Conservation (phyloP, 352 stramenopile genomes). For the Phytopythium aichiense region DNA sequence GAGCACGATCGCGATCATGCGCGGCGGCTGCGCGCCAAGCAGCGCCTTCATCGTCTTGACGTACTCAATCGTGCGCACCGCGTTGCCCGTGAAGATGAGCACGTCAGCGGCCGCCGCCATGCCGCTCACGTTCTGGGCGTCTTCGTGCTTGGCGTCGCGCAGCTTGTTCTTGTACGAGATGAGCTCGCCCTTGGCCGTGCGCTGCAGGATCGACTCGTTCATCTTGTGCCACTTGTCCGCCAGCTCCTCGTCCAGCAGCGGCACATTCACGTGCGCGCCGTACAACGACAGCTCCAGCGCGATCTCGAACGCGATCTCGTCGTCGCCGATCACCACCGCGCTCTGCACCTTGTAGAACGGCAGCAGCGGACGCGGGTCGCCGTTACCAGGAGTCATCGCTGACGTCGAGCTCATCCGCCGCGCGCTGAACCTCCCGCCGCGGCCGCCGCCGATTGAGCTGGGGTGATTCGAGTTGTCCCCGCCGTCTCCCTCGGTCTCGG, state of each 20-base stretch:
- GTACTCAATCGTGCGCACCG: constrained; percentile 36
- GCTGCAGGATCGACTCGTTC: constrained; percentile 45
- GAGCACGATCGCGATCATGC: constrained; percentile 53
- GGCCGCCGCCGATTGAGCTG: constrained; percentile 2
- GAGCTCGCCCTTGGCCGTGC: constrained; percentile 50
- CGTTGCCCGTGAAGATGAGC: constrained; percentile 59
- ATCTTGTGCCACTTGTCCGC: constrained; percentile 55
- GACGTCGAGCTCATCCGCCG: constrained; percentile 14
- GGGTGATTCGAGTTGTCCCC: constrained; percentile 6
- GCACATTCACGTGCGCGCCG: constrained; percentile 57
- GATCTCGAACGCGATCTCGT: constrained; percentile 60
- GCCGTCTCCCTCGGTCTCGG: constrained; percentile 1
- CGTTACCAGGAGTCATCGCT: constrained; percentile 27
- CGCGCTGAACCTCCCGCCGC: not conserved
- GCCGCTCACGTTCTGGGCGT: constrained; percentile 22
- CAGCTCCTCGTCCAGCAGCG: constrained; percentile 52
- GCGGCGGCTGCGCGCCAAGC: constrained; percentile 33
- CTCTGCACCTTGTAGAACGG: constrained; percentile 47
- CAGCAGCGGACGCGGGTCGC: constrained; percentile 35
- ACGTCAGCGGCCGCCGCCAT: constrained; percentile 44
- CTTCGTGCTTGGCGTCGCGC: constrained; percentile 18
- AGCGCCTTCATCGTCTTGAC: constrained; percentile 40
- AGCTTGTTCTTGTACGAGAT: constrained; percentile 71
- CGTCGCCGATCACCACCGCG: constrained; percentile 58
- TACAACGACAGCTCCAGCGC: constrained; percentile 60